These are phyloP conservation scores for Aspergillus amoenus DNA, from an alignment of 2,329 filamentous ascomycete genomes.

Conservation along the genomic window DNA sequence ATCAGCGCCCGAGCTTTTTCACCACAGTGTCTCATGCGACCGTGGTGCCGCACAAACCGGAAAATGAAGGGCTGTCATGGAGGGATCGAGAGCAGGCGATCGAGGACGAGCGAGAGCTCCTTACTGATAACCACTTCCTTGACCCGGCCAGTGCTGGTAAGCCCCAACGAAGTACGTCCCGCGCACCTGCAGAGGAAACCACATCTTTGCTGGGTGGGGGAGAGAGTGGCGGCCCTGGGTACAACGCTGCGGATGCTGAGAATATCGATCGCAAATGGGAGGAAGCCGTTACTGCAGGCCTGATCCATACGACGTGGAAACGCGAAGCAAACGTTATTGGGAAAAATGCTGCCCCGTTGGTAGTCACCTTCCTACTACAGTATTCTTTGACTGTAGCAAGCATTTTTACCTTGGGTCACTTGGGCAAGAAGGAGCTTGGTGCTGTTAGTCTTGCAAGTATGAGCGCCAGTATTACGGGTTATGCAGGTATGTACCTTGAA, in stretches of 20 bases:
- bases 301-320: slow-evolving; percentile 87
- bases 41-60: slow-evolving; percentile 55
- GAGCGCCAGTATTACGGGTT: slow-evolving; percentile 77
- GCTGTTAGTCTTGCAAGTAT: slow-evolving; percentile 70
- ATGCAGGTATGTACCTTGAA: slow-evolving; percentile 41
- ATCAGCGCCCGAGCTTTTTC: slow-evolving; percentile 75
- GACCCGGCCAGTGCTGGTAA: slow-evolving; percentile 2
- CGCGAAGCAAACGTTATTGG: slow-evolving; percentile 80
- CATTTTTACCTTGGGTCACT: slow-evolving; percentile 73
- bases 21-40: slow-evolving; percentile 70
- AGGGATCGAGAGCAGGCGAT: slow-evolving; percentile 55
- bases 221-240: slow-evolving; percentile 37
- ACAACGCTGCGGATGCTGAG: slow-evolving; percentile 52
- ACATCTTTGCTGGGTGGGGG: slow-evolving; percentile 50
- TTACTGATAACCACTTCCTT: slow-evolving; percentile 62
- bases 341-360: slow-evolving; percentile 68
- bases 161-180: slow-evolving; percentile 12
- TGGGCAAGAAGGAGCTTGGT: slow-evolving; percentile 69
- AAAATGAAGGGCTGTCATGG: slow-evolving; percentile 49
- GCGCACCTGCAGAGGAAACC: slow-evolving; percentile 39
- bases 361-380: slow-evolving; percentile 74
- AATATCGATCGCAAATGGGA: slow-evolving; percentile 76
- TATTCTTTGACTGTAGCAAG: slow-evolving; percentile 82
- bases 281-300: slow-evolving; percentile 75
- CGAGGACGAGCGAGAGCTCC: slow-evolving; percentile 57